A percentile compares a stretch with the other conserved stretches of the same genome.
These are phyloP conservation scores for Arctium lappa DNA, from an alignment of 129 eudicot genomes.

Conservation along the genomic window DNA sequence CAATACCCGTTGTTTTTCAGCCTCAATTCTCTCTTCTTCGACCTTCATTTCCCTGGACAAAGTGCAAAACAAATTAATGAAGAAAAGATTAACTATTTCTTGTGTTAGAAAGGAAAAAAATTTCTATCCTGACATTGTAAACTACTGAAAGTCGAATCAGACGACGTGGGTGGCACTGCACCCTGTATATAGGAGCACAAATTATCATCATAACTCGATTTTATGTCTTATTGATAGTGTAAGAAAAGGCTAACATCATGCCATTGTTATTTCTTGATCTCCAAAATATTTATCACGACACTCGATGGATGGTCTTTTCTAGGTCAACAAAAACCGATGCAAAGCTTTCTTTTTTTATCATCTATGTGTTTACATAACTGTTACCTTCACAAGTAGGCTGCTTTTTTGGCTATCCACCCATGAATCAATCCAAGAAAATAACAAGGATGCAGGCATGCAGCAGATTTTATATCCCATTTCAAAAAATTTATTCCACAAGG, in stretches of 20 bases:
- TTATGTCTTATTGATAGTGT: neutral
- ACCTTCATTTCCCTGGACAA: slow-evolving; percentile 87
- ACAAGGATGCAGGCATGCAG: neutral
- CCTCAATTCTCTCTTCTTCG: slow-evolving; percentile 95
- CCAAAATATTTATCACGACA: neutral
- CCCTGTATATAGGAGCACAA: neutral
- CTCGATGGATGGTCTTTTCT: neutral
- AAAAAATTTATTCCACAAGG: neutral
- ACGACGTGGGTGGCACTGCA: neutral
- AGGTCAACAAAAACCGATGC: neutral
- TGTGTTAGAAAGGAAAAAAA: neutral
- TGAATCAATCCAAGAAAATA: neutral
- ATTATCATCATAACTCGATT: neutral
- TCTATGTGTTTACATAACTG: neutral
- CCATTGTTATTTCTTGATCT: neutral
- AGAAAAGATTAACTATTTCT: slow-evolving; percentile 2
- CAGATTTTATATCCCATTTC: neutral
- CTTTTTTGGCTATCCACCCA: neutral
- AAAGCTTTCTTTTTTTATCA: neutral
- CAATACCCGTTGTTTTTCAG: slow-evolving; percentile 82
- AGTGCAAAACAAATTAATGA: slow-evolving; percentile 10
- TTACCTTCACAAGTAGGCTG: neutral
- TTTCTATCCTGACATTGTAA: neutral
- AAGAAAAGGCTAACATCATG: neutral
- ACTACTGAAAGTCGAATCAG: neutral